Conservation (phyloP, 192 early-diverging fungal species). For the Backusella psychrophila region DNA sequence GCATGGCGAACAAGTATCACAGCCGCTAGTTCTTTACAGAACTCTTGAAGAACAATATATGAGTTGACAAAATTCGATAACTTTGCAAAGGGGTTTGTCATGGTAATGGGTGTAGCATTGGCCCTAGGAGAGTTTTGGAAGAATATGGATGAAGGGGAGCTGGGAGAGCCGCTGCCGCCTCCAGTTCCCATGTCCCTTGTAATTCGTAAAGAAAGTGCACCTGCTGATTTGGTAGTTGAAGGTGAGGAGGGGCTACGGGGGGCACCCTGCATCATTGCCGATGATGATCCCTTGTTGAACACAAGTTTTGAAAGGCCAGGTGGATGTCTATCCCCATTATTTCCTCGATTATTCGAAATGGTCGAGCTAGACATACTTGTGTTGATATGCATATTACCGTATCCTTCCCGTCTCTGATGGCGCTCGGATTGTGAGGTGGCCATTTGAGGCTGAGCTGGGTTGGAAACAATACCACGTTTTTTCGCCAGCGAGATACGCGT, state of each 20-base stretch:
- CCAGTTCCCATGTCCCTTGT: conserved; percentile 10
- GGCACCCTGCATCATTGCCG: neutral
- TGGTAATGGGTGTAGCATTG: conserved; percentile 37
- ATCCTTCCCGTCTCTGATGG: neutral
- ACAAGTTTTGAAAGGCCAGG: conserved; percentile 29
- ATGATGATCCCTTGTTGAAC: conserved; percentile 23
- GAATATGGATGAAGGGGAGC: conserved; percentile 27
- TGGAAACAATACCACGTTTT: conserved; percentile 27
- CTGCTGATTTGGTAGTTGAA: conserved; percentile 21
- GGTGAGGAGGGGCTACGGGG: conserved; percentile 21
- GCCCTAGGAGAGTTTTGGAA: conserved; percentile 28
- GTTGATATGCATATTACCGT: neutral
- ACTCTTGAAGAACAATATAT: conserved; percentile 60
- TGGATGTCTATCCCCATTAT: neutral
- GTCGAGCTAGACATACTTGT: conserved; percentile 5
- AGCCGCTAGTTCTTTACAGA: conserved; percentile 62
- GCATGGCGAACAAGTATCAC: conserved; percentile 51
- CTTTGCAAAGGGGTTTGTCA: conserved; percentile 41
- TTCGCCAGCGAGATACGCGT: conserved; percentile 36
- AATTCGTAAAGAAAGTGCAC: conserved; percentile 7
- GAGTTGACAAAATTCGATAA: conserved; percentile 50
- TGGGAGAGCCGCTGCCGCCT: neutral
- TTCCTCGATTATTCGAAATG: neutral
- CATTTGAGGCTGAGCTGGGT: neutral
- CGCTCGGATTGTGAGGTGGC: neutral